phyloP scores from a whole-genome alignment of 208 protist genomes.

The Trypanosoma lewisi region DNA sequence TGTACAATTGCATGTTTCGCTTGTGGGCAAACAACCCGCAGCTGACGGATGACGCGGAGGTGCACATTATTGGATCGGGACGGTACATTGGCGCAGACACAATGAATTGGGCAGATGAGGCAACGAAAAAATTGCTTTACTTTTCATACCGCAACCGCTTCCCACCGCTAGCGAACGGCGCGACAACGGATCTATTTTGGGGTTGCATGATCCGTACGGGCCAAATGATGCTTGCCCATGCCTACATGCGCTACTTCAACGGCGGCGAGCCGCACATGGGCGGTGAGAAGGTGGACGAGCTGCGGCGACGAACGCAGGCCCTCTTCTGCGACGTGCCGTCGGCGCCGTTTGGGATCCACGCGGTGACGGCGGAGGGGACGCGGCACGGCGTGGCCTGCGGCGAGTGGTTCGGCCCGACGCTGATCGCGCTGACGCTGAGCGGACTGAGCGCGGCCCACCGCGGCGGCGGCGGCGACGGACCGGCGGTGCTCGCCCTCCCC shows the following conservation, averaged over 20 bases:
- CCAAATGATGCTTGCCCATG: slow-evolving; percentile 83
- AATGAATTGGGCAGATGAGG: slow-evolving; percentile 30
- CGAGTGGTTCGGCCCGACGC: slow-evolving; percentile 59
- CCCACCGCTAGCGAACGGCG: slow-evolving; percentile 46
- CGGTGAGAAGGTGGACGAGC: neutral
- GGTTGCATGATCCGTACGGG: slow-evolving; percentile 89
- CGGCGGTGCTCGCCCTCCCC: slow-evolving; percentile 30
- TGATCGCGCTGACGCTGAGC: slow-evolving; percentile 35
- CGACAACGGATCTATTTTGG: slow-evolving; percentile 82
- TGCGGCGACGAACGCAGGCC: slow-evolving; percentile 12
- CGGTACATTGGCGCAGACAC: slow-evolving; percentile 34
- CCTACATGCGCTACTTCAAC: slow-evolving; percentile 44
- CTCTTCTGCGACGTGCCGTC: slow-evolving; percentile 64
- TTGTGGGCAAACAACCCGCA: slow-evolving; percentile 18
- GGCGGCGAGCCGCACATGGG: slow-evolving; percentile 12
- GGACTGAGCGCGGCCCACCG: slow-evolving; percentile 23
- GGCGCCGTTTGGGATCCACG: slow-evolving; percentile 74
- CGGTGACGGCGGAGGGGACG: slow-evolving; percentile 42
- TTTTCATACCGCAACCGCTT: slow-evolving; percentile 86
- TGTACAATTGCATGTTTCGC: slow-evolving; percentile 35
- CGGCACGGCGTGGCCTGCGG: slow-evolving; percentile 44
- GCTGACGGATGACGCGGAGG: slow-evolving; percentile 19
- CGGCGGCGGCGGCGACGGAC: slow-evolving; percentile 25
- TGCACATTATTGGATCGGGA: slow-evolving; percentile 38
- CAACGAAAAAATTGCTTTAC: slow-evolving; percentile 48